Percentiles rank a stretch among this genome's conserved stretches.
phyloP scores from a whole-genome alignment of 345 rosid species.

The Anacardium occidentale region DNA sequence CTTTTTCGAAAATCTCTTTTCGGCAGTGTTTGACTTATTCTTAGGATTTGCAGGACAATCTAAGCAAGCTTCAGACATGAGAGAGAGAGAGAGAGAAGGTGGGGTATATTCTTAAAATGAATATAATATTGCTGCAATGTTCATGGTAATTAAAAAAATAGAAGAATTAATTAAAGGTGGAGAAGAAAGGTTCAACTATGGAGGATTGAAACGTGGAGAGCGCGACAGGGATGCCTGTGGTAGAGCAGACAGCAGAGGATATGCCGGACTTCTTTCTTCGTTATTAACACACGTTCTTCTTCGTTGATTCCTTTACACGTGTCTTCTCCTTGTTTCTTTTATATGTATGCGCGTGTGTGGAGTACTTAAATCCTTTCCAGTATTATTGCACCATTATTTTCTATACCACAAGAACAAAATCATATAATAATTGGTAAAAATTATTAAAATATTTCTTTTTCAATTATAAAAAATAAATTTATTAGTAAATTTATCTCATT shows the following conservation, averaged over 20 bases:
- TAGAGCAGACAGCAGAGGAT: not conserved
- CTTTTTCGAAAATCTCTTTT: not conserved
- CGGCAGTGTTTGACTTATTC: not conserved
- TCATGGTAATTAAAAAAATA: not conserved
- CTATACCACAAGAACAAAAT: too few relatives aligned
- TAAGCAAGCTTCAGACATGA: not conserved
- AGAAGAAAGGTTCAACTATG: constrained; percentile 4
- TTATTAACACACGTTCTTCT: not conserved
- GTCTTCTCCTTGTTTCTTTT: too few relatives aligned
- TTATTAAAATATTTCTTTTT: too few relatives aligned
- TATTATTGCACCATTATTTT: too few relatives aligned
- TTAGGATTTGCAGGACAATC: not conserved
- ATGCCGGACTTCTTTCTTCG: not conserved
- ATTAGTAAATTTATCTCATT: too few relatives aligned
- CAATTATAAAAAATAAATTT: too few relatives aligned
- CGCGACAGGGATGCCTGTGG: not conserved
- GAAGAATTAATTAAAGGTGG: constrained; percentile 6
- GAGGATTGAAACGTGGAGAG: constrained; percentile 15
- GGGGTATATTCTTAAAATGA: not conserved
- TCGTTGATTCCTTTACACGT: too few relatives aligned
- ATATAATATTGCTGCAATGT: not conserved
- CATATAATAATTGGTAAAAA: too few relatives aligned
- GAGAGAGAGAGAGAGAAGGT: not conserved
- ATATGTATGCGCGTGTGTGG: too few relatives aligned
- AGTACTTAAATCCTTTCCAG: too few relatives aligned